Conservation (phyloP, 2,329 filamentous ascomycete genomes). For the Berkeleyomyces basicola region DNA sequence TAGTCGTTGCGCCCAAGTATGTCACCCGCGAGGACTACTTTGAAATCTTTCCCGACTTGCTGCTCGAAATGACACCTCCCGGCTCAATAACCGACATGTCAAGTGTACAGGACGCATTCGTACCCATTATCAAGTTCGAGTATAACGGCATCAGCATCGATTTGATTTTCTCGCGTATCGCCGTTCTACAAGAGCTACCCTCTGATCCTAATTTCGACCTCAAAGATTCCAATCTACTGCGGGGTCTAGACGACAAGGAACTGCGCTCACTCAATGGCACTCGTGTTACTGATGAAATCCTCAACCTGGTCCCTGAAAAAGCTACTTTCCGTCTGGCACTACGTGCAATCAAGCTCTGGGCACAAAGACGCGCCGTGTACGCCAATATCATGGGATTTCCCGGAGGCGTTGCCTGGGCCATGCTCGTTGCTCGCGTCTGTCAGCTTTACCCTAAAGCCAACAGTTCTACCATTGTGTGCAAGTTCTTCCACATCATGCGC, state of each 20-base stretch:
- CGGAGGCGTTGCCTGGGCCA: conserved; percentile 93
- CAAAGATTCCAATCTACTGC: conserved; percentile 68
- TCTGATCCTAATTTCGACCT: conserved; percentile 51
- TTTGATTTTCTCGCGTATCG: conserved; percentile 69
- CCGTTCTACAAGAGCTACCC: conserved; percentile 53
- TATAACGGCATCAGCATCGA: conserved; percentile 86
- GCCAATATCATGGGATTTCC: conserved; percentile 94
- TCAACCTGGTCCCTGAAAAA: conserved; percentile 73
- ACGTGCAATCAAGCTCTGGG: conserved; percentile 91
- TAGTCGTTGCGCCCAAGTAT: conserved; percentile 82
- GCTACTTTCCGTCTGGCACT: conserved; percentile 80
- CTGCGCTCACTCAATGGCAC: conserved; percentile 86
- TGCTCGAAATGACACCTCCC: conserved; percentile 57
- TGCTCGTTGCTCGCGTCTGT: conserved; percentile 89
- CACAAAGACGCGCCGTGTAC: conserved; percentile 80
- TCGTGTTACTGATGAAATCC: conserved; percentile 82
- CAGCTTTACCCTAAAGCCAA: conserved; percentile 91
- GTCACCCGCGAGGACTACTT: conserved; percentile 87
- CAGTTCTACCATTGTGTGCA: conserved; percentile 72
- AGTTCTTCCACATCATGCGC: conserved; percentile 86
- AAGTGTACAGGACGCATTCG: conserved; percentile 75
- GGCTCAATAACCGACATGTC: conserved; percentile 75
- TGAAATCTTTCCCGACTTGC: conserved; percentile 62
- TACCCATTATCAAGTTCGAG: conserved; percentile 95
- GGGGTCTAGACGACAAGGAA: conserved; percentile 73